These are phyloP conservation scores for Colletotrichum truncatum DNA, from an alignment of 2,329 filamentous ascomycete genomes.

Conservation along the genomic window DNA sequence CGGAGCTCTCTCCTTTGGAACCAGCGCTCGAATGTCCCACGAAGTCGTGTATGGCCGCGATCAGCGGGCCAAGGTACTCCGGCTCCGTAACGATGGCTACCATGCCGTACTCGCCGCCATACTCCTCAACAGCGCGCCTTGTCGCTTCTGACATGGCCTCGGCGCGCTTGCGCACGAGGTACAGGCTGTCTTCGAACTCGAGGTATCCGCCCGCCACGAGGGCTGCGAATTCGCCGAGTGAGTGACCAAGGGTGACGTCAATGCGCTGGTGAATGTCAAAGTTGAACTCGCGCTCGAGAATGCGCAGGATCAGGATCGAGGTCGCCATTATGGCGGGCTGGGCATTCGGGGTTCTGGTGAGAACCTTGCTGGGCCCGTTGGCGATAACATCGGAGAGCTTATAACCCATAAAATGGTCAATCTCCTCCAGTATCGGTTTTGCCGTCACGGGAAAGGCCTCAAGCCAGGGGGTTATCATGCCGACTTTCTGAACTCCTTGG, in stretches of 20 bases:
- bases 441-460: conserved; percentile 84
- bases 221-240: conserved; percentile 91
- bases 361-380: conserved; percentile 77
- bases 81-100: conserved; percentile 91
- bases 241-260: conserved; percentile 89
- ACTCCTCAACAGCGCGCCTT: conserved; percentile 67
- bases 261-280: conserved; percentile 77
- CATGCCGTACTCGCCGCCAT: conserved; percentile 91
- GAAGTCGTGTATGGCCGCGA: conserved; percentile 81
- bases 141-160: conserved; percentile 86
- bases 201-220: conserved; percentile 87
- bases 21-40: conserved; percentile 74
- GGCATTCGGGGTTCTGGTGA: conserved; percentile 86
- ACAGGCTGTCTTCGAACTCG: conserved; percentile 79
- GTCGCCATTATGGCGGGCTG: conserved; percentile 98
- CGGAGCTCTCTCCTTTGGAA: conserved; percentile 72
- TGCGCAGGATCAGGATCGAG: conserved; percentile 86
- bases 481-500: conserved; percentile 88
- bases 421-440: conserved; percentile 81
- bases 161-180: conserved; percentile 79
- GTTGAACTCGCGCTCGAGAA: conserved; percentile 85
- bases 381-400: conserved; percentile 82
- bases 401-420: conserved; percentile 79
- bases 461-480: conserved; percentile 88
- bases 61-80: conserved; percentile 73